Base-by-base conservation (phyloP, 176 grass and related monocot species). In the Ananas comosus region DNA sequence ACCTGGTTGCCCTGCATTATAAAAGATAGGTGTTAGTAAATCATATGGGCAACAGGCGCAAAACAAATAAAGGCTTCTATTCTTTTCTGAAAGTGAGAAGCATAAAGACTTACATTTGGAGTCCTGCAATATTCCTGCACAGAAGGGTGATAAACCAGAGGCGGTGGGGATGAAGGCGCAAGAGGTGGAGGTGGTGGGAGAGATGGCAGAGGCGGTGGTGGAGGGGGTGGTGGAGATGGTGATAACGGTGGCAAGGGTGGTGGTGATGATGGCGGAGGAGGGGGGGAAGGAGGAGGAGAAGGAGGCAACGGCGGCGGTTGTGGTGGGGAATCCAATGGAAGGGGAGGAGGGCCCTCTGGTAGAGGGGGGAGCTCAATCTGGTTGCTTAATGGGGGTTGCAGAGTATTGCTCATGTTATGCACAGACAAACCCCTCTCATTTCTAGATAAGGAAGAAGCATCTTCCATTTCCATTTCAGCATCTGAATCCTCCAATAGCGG, bases 231-330 rank as follows among this genome's bases (percentile, higher is more conserved):
- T 16, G 92, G 92, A 0, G 86, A 88, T 58, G 86, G 75, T 63
- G 86, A 89, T 11, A 83, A 83, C 63, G 71, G 58, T 50, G 83
- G 79, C 29, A 69, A 67, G 47, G 68, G 74, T n/a, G 74, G 80
- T 12, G 76, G 76, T 1, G 57, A 80, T 2, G 88, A 75, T 11
- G 81, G 84, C 59, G 88, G 86, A 23, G 80, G 61, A 49, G 91
- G 84, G 73, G 85, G 83, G 7, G 91, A 72, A 24, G 94, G 88
- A 69, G 94, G 88, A 58, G 92, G 77, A 51, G 88, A 88, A 28
- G 88, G 88, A 61, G 82, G 82, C 18, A 72, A 66, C 9, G 83
- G 83, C 48, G 94, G 89, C 9, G 71, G 86, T 72, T 65, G 71
- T 53, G 94, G 86, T 64, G 86, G 87, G 70, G 78, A 85, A 86